Conservation (phyloP, 2,329 filamentous ascomycete species). For the Penicillium freii region DNA sequence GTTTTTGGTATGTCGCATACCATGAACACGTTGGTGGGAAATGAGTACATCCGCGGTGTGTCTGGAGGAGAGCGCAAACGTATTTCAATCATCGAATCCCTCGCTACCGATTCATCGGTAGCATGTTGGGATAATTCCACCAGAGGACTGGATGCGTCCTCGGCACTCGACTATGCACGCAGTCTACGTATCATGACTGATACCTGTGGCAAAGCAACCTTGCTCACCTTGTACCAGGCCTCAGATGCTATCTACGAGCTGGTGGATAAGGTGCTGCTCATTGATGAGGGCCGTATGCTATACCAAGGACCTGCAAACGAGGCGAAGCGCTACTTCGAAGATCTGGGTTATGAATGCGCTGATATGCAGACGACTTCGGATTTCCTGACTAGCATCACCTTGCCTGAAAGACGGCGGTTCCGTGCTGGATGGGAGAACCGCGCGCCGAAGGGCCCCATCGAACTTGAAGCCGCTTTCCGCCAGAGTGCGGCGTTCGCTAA, state of each 20-base stretch:
- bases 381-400: constrained; percentile 69
- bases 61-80: constrained; percentile 74
- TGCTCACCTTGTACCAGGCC: constrained; percentile 67
- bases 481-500: constrained; percentile 58
- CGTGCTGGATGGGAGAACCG: constrained; percentile 60
- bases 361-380: constrained; percentile 66
- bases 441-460: constrained; percentile 63
- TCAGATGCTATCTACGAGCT: constrained; percentile 64
- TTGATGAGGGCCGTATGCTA: constrained; percentile 65
- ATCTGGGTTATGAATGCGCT: constrained; percentile 58
- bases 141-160: constrained; percentile 69
- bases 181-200: constrained; percentile 68
- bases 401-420: constrained; percentile 65
- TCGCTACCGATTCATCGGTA: constrained; percentile 67
- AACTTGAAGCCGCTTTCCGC: constrained; percentile 65
- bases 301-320: constrained; percentile 58
- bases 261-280: constrained; percentile 73
- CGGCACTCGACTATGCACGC: constrained; percentile 69
- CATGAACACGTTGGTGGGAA: constrained; percentile 65
- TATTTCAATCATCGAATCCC: constrained; percentile 69
- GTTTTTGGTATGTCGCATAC: constrained; percentile 74
- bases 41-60: constrained; percentile 55
- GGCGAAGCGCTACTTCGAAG: constrained; percentile 62
- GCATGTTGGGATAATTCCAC: constrained; percentile 75
- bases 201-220: constrained; percentile 63